Evolutionary conservation across 2,329 filamentous ascomycete species (phyloP), one percentile per base, ranked within the genome.

Genomic region (Hypoxylon sp.): DNA sequence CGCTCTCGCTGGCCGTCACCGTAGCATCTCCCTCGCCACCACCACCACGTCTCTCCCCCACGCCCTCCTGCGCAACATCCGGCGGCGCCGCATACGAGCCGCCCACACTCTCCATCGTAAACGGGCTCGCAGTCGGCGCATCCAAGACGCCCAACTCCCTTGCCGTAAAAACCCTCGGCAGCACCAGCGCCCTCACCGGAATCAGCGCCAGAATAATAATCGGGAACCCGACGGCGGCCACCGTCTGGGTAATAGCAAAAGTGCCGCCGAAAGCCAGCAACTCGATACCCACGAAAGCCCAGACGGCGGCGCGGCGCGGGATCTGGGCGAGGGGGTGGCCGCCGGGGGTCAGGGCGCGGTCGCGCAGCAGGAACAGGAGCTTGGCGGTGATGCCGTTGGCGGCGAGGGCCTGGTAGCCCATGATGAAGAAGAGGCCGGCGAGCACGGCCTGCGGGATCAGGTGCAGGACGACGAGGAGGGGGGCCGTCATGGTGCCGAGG

Each of bases 241-340:
- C 90, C 0, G 92, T 94, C 80, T 95, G 90, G 0, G 92, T 94
- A 74, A 94, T 92, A 65, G 92, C 92, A 77, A 95, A 94, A 0
- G 92, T 95, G 21, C 90, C 91, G 2, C 85, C 92, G 73, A 94
- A 94, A 0, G 88, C 91, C 46, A 90, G 23, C 3, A 94, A 80
- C 79, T 94, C 89, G 34, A 93, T 79, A 6, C 79, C 80, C 5
- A 93, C 90, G 74, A 94, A 95, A 3, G 80, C 79, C 91, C 91
- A 94, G 67, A 94, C 82, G n/a, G 89, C 87, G 13, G 75, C 73
- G 38, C 88, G 86, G n/a, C 90, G 86, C n/a, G 81, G 80, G 30
- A 93, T 80, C n/a, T 82, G 79, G 51, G 83, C 83, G 1, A 94
- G 82, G 0, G 91, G 90, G 69, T 91, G 86, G 0, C 80, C 80